These are phyloP conservation scores for Bruguiera parviflora DNA, from an alignment of 345 rosid species.

Conservation along the genomic window DNA sequence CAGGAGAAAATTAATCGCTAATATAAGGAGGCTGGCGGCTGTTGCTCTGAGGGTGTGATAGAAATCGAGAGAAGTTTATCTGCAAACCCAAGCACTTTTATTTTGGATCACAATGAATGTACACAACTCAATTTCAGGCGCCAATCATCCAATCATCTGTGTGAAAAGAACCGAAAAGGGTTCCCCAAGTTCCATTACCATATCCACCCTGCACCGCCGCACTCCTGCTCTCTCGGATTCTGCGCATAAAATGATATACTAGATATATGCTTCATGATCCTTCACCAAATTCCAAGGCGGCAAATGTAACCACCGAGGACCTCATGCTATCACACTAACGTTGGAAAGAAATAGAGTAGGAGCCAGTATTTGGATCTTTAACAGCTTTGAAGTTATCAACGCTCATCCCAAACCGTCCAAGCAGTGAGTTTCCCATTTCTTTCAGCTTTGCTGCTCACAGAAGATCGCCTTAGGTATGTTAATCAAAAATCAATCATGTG, in stretches of 20 bases:
- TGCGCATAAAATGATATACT: neutral
- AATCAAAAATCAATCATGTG: neutral
- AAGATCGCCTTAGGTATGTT: neutral
- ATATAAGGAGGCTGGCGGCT: no score
- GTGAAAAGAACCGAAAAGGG: no score
- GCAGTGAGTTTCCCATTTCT: slow-evolving; percentile 80
- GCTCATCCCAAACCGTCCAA: slow-evolving; percentile 91
- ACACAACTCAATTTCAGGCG: no score
- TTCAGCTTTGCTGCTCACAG: slow-evolving; percentile 68
- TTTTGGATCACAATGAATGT: no score
- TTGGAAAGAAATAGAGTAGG: slow-evolving; percentile 85
- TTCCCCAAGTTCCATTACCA: neutral
- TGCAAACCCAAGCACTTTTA: no score
- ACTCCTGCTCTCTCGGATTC: neutral
- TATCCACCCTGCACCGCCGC: no score
- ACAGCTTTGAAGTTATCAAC: slow-evolving; percentile 92
- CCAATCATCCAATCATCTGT: no score
- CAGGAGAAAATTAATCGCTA: no score
- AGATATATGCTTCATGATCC: no score
- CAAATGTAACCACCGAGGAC: neutral
- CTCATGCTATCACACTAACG: slow-evolving; percentile 18
- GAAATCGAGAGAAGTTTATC: no score
- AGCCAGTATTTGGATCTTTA: slow-evolving; percentile 90
- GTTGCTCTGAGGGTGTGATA: no score
- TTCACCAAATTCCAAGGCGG: neutral